phyloP scores from a whole-genome alignment of 306 rosid species.

The Dryas drummondii region DNA sequence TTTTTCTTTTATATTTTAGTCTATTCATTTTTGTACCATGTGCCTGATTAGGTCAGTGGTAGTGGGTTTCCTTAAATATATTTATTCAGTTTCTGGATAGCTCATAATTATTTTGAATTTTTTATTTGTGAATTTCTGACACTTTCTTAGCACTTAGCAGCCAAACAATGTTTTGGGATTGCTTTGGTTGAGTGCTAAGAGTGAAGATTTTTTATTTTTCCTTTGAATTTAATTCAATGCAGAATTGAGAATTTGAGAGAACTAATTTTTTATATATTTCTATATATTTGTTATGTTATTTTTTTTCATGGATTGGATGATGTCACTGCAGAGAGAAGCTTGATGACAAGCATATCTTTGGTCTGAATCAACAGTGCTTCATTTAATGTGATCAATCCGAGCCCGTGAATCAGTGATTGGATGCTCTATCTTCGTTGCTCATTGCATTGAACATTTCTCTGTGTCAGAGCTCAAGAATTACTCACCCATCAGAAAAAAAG shows the following conservation, averaged over 20 bases:
- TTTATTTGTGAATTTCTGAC: conserved; percentile 5
- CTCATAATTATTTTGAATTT: not conserved
- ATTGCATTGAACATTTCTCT: conserved; percentile 29
- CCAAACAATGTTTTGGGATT: conserved; percentile 20
- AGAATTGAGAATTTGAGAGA: not conserved
- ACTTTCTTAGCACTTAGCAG: conserved; percentile 15
- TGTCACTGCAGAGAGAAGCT: conserved; percentile 9
- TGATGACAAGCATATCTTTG: conserved; percentile 16
- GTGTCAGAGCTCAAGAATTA: conserved; percentile 30
- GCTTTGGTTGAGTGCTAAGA: not conserved
- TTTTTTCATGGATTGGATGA: conserved; percentile 23
- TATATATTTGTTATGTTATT: not conserved
- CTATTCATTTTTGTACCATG: not conserved
- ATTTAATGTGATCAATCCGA: conserved; percentile 37
- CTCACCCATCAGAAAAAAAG: conserved; percentile 14
- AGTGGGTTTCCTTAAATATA: not conserved
- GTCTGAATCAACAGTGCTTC: conserved; percentile 37
- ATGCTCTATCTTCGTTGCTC: conserved; percentile 22
- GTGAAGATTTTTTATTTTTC: not conserved
- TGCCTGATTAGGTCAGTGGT: conserved; percentile 2
- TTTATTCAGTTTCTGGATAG: not conserved
- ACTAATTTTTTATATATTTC: not conserved
- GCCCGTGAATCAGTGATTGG: conserved; percentile 43
- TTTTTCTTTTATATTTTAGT: not conserved
- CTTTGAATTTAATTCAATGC: not conserved